Percentiles rank a stretch among this genome's conserved stretches.
Conservation (phyloP, 192 early-diverging fungal species). For the Dissophora ornata region DNA sequence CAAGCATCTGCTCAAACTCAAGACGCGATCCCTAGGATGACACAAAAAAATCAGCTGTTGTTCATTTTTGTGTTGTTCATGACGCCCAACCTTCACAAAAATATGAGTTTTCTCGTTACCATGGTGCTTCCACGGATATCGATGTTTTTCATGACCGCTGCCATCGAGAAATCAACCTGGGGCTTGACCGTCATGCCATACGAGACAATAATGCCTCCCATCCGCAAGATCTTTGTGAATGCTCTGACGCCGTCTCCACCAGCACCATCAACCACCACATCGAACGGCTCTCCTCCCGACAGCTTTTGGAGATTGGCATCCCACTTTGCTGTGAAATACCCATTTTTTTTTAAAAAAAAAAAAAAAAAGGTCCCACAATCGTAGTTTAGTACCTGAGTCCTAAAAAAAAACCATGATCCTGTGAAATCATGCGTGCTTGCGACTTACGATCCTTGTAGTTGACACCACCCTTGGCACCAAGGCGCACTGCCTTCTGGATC, state of each 20-base stretch:
- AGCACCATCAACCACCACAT: slow-evolving; percentile 75
- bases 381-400: too few relatives aligned
- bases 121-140: slow-evolving; percentile 72
- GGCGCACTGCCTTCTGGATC: slow-evolving; percentile 64
- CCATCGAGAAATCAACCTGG: slow-evolving; percentile 58
- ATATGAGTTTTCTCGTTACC: slow-evolving; percentile 64
- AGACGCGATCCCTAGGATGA: slow-evolving; percentile 40
- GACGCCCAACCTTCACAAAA: too few relatives aligned
- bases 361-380: too few relatives aligned
- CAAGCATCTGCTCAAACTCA: slow-evolving; percentile 72
- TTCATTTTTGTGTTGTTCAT: too few relatives aligned
- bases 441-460: slow-evolving; percentile 71
- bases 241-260: slow-evolving; percentile 60
- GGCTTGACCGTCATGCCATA: slow-evolving; percentile 71
- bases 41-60: background rate
- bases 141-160: slow-evolving; percentile 68
- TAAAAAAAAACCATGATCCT: too few relatives aligned
- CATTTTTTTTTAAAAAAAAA: too few relatives aligned
- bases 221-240: slow-evolving; percentile 57
- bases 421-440: too few relatives aligned
- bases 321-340: slow-evolving; percentile 58
- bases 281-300: slow-evolving; percentile 46
- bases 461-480: slow-evolving; percentile 77
- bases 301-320: slow-evolving; percentile 56
- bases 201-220: slow-evolving; percentile 65